Conservation (phyloP, 1,284 basidiomycete genomes). For the Papiliotrema flavescens region DNA sequence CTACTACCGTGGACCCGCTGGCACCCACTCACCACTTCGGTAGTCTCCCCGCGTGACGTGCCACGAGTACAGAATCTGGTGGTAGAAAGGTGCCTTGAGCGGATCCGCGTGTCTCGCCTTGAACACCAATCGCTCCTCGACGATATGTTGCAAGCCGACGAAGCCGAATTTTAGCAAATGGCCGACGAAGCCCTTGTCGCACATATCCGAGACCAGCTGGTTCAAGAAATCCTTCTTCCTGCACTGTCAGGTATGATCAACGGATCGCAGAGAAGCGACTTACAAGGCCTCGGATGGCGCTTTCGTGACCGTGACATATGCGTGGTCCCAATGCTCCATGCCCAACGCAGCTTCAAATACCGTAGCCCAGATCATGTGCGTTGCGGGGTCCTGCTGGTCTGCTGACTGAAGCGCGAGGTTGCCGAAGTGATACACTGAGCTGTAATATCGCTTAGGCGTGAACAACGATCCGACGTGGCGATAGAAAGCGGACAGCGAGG, state of each 20-base stretch:
- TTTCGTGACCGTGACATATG: conserved; percentile 71
- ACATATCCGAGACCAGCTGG: conserved; percentile 85
- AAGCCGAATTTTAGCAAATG: conserved; percentile 81
- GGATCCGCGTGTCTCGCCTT: conserved; percentile 94
- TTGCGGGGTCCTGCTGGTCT: conserved; percentile 51
- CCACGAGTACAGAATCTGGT: conserved; percentile 93
- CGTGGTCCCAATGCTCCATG: conserved; percentile 73
- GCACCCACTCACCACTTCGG: conserved; percentile 65
- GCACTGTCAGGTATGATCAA: conserved; percentile 7
- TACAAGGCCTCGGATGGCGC: conserved; percentile 72
- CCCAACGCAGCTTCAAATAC: conserved; percentile 74
- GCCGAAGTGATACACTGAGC: conserved; percentile 54
- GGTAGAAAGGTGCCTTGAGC: conserved; percentile 78
- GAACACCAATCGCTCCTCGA: conserved; percentile 85
- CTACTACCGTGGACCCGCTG: too few relatives aligned
- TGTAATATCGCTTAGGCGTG: too few relatives aligned
- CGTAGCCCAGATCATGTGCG: conserved; percentile 67
- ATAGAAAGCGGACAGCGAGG: conserved; percentile 70
- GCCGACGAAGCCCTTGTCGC: conserved; percentile 78
- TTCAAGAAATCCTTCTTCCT: conserved; percentile 77
- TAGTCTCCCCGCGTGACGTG: conserved; percentile 81
- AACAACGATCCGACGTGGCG: conserved; percentile 57
- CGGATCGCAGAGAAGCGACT: conserved; percentile 38
- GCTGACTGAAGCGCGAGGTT: conserved; percentile 63
- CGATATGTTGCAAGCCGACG: conserved; percentile 76